These are phyloP conservation scores for Globisporangium ultimum DNA, from an alignment of 352 stramenopile species.

Conservation along the genomic window DNA sequence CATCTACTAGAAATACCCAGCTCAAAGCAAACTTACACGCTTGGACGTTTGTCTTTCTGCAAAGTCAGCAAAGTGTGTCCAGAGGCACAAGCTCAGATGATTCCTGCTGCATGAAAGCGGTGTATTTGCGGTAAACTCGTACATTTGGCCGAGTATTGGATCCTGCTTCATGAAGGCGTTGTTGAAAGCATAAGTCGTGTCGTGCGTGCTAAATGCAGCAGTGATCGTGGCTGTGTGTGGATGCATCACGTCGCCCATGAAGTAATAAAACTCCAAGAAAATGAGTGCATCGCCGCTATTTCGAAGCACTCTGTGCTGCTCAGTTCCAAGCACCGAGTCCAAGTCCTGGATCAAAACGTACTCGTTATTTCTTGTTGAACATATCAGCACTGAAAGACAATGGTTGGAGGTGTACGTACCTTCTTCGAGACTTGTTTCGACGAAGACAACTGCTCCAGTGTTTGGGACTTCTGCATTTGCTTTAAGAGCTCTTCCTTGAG, in stretches of 20 bases:
- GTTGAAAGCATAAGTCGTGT: neutral
- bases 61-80: neutral
- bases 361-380: neutral
- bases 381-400: neutral
- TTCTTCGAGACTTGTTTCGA: neutral
- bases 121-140: neutral
- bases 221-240: neutral
- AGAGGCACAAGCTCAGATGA: neutral
- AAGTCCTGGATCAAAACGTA: neutral
- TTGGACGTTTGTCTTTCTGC: neutral
- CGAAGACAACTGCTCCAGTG: slow-evolving; percentile 7
- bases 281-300: neutral
- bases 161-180: neutral
- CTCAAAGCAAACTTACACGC: too few relatives aligned
- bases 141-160: neutral
- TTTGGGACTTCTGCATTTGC: slow-evolving; percentile 41
- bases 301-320: too few relatives aligned
- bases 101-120: neutral
- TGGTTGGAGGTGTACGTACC: neutral
- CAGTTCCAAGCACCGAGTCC: neutral
- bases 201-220: neutral
- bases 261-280: neutral
- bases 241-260: neutral
- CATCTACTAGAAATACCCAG: too few relatives aligned
- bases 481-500: slow-evolving; percentile 32